Percentiles rank a stretch among this genome's conserved stretches.
Conservation (phyloP, 2,329 filamentous ascomycete genomes). For the Sporothrix schenckii region DNA sequence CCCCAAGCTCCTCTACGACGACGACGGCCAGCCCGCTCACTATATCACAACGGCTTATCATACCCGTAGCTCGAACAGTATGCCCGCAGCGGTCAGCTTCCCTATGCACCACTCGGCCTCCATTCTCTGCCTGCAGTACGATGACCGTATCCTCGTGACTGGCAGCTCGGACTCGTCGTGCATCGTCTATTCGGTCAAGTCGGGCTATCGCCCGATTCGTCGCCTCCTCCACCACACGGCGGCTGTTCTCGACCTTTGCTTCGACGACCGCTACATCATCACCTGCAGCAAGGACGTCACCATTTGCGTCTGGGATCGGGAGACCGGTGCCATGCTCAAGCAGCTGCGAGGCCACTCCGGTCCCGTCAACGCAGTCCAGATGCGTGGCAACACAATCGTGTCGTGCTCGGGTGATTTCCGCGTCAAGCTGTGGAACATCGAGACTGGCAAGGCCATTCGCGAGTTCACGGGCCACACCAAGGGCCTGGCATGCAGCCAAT, state of each 20-base stretch:
- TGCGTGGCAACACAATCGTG: slow-evolving; percentile 89
- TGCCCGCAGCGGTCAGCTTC: slow-evolving; percentile 61
- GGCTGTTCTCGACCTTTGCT: slow-evolving; percentile 90
- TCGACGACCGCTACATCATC: slow-evolving; percentile 89
- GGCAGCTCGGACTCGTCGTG: slow-evolving; percentile 91
- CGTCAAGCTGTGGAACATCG: slow-evolving; percentile 94
- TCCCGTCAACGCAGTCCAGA: slow-evolving; percentile 93
- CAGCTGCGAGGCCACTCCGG: slow-evolving; percentile 83
- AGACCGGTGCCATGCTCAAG: slow-evolving; percentile 73
- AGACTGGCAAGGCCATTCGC: slow-evolving; percentile 83
- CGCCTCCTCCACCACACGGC: slow-evolving; percentile 78
- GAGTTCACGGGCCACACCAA: slow-evolving; percentile 90
- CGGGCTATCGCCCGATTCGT: slow-evolving; percentile 76
- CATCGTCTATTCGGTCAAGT: slow-evolving; percentile 85
- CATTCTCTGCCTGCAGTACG: slow-evolving; percentile 93
- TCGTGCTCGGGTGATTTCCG: slow-evolving; percentile 92
- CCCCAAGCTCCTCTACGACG: slow-evolving; percentile 55
- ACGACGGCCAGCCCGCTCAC: slow-evolving; percentile 56
- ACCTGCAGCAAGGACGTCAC: slow-evolving; percentile 95
- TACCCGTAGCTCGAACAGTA: slow-evolving; percentile 48
- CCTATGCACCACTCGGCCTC: slow-evolving; percentile 79
- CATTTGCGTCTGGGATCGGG: slow-evolving; percentile 92
- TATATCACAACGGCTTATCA: slow-evolving; percentile 52
- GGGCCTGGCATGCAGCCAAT: slow-evolving; percentile 92
- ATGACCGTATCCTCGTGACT: slow-evolving; percentile 88